Evolutionary conservation across 768 basidiomycete genomes (phyloP), one percentile per base, ranked within the genome.

Genomic region (Rhodotorula taiwanensis): DNA sequence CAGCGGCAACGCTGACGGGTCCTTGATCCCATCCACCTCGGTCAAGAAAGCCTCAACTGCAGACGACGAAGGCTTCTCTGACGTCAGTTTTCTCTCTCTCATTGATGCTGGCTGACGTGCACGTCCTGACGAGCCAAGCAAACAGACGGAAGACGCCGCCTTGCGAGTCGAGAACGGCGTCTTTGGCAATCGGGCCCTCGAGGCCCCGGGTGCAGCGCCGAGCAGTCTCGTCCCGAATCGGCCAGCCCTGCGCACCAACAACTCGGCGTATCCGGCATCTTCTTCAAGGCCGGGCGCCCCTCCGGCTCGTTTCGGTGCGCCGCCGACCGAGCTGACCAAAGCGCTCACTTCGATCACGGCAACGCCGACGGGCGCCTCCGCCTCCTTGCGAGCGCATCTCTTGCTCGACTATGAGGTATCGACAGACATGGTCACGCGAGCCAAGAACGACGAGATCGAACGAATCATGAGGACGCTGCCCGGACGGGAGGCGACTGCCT

Each of bases 141-240:
- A n/a, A n/a, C 60, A 70, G 53, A 70, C 69, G 11, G 69, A 70
- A 33, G 69, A 70, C 28, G 69, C 69, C 1, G 64, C 69, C 0
- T 54, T 66, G 20, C 39, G 34, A 11, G 50, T 70, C 47, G 69
- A 70, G 52, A 60, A 66, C 39, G 69, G 69, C 23, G 69, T 70
- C 21, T 70, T 70, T 53, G 27, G 53, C 54, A 11, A 42, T 60
- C 34, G 64, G 43, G 3, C 20, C 14, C 64, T 60, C 49, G 50
- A 58, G 34, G 0, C 14, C 1, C 3, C 55, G 5, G 8, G 43
- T 20, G 21, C 45, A 20, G n/a, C n/a, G n/a, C 6, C 52, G 1
- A n/a, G 44, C 41, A 47, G 48, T 8, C 25, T 44, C 28, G 14
- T 25, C n/a, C 6, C 30, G 9, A 21, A 14, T 18, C 53, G 28